phyloP scores from a whole-genome alignment of 192 early-diverging fungal species.

The Spizellomyces punctatus region DNA sequence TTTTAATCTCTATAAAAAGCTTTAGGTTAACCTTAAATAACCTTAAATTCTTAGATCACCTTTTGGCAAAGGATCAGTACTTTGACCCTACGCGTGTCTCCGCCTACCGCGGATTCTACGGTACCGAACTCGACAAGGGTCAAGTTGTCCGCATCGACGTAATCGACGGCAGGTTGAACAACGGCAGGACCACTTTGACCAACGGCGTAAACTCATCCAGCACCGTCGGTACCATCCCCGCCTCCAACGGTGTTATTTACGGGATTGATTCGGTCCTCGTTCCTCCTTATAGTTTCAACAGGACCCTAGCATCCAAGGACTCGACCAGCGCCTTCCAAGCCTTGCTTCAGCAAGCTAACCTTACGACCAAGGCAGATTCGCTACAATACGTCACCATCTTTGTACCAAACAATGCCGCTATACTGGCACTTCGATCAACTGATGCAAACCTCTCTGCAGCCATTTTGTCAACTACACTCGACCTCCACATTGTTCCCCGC shows the following conservation, averaged over 20 bases:
- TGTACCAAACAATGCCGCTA: slow-evolving; percentile 49
- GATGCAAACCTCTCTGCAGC: slow-evolving; percentile 27
- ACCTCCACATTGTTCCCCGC: slow-evolving; percentile 44
- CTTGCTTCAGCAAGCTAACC: neutral
- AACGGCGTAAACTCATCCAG: slow-evolving; percentile 5
- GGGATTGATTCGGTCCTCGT: slow-evolving; percentile 48
- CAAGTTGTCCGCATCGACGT: too few relatives aligned
- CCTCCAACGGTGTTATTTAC: slow-evolving; percentile 50
- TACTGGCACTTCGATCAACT: slow-evolving; percentile 34
- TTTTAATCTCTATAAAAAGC: too few relatives aligned
- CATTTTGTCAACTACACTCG: slow-evolving; percentile 33
- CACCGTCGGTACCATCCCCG: neutral
- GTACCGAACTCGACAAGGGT: too few relatives aligned
- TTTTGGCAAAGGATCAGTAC: too few relatives aligned
- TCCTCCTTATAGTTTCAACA: slow-evolving; percentile 26
- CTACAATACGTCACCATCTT: slow-evolving; percentile 47
- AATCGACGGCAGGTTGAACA: neutral
- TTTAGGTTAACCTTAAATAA: too few relatives aligned
- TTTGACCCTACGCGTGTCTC: too few relatives aligned
- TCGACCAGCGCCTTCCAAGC: slow-evolving; percentile 12
- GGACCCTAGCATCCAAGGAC: slow-evolving; percentile 1
- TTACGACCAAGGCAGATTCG: neutral
- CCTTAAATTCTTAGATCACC: too few relatives aligned
- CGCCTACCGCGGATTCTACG: too few relatives aligned
- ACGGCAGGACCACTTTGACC: neutral